A percentile compares a stretch with the other conserved stretches of the same genome.
Conservation (phyloP, 805 yeast genomes). For the Teunomyces funiuensis region DNA sequence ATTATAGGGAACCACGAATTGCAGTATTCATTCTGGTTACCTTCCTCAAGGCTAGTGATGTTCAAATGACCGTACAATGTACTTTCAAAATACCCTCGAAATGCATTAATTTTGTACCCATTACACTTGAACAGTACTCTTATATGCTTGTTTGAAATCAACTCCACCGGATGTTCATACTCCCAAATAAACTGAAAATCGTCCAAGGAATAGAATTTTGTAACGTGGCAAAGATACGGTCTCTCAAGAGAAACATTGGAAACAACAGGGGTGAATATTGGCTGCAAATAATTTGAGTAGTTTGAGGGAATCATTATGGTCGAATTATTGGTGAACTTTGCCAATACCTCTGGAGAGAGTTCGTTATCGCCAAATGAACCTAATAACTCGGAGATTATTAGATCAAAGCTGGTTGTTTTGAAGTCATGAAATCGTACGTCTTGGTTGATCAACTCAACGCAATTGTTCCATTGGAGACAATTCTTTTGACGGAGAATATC, state of each 20-base stretch:
- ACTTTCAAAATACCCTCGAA: slow-evolving; percentile 75
- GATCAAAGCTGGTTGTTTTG: slow-evolving; percentile 32
- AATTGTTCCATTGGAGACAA: slow-evolving; percentile 49
- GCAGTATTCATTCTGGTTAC: slow-evolving; percentile 21
- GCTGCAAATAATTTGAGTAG: slow-evolving; percentile 62
- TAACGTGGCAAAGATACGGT: slow-evolving; percentile 25
- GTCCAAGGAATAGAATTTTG: slow-evolving; percentile 20
- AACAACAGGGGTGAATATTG: slow-evolving; percentile 59
- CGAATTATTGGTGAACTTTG: slow-evolving; percentile 41
- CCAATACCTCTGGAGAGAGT: slow-evolving; percentile 73
- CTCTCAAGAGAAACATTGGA: slow-evolving; percentile 4
- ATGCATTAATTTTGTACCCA: slow-evolving; percentile 61
- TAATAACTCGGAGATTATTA: slow-evolving; percentile 76
- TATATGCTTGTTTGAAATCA: slow-evolving; percentile 24
- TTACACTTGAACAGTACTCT: slow-evolving; percentile 47
- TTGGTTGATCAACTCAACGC: slow-evolving; percentile 49
- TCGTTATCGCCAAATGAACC: slow-evolving; percentile 96
- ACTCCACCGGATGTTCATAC: slow-evolving; percentile 52
- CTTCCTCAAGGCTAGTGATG: slow-evolving; percentile 42
- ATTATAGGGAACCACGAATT: slow-evolving; percentile 40
- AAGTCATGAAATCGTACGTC: slow-evolving; percentile 53
- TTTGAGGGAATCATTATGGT: slow-evolving; percentile 42
- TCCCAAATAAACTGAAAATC: slow-evolving; percentile 58
- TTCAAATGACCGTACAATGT: slow-evolving; percentile 58
- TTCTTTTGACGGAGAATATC: slow-evolving; percentile 51